A percentile compares a stretch with the other conserved stretches of the same genome.
These are phyloP conservation scores for Neofusicoccum kwambonambiense DNA, from an alignment of 2,329 filamentous ascomycete species.

Conservation along the genomic window DNA sequence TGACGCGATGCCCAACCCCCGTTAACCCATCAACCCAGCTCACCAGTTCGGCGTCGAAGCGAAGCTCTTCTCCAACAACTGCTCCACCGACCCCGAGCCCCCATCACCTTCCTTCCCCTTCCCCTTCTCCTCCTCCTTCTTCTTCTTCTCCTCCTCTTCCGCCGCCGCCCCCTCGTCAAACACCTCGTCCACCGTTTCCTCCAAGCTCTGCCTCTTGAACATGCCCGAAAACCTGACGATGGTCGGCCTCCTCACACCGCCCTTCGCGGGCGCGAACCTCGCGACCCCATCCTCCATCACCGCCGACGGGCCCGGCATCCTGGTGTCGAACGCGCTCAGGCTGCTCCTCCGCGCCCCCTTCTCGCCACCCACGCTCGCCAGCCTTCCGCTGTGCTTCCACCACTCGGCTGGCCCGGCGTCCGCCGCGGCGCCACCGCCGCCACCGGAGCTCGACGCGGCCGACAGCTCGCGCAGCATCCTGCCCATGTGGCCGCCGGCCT, in stretches of 20 bases:
- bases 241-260: neutral
- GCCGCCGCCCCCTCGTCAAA: neutral
- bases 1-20: too few species aligned
- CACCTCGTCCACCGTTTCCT: conserved; percentile 7
- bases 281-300: neutral
- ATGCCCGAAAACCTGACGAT: conserved; percentile 11
- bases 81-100: neutral
- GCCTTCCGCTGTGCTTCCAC: too few species aligned
- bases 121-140: neutral
- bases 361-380: neutral
- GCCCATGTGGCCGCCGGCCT: neutral
- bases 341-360: neutral
- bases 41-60: too few species aligned
- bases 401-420: too few species aligned
- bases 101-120: neutral
- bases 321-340: neutral
- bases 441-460: neutral
- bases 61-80: neutral
- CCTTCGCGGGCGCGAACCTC: neutral
- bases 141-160: neutral
- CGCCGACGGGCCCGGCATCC: neutral
- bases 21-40: too few species aligned
- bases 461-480: conserved; percentile 1
- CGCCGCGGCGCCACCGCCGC: too few species aligned
- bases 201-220: conserved; percentile 5